Conservation (phyloP, 2,329 filamentous ascomycete genomes). For the Fusarium nematophilum region DNA sequence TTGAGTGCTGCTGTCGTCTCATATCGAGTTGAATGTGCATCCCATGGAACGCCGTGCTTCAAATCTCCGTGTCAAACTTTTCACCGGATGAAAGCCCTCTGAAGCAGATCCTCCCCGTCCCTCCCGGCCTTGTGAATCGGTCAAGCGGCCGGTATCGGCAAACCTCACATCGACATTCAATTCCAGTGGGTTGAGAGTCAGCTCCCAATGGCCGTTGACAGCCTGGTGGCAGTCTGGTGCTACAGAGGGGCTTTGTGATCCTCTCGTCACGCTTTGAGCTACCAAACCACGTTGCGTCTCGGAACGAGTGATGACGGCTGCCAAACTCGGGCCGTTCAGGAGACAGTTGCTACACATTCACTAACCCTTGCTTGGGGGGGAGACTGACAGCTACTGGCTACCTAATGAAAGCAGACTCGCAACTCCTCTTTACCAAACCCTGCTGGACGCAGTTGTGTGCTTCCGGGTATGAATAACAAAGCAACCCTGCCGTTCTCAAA, state of each 20-base stretch:
- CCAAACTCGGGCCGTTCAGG: slow-evolving; percentile 27
- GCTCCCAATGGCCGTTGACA: slow-evolving; percentile 11
- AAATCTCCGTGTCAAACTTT: neutral
- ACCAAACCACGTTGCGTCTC: slow-evolving; percentile 36
- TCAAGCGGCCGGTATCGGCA: slow-evolving; percentile 10
- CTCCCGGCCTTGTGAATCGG: slow-evolving; percentile 4
- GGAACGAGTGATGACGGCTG: slow-evolving; percentile 37
- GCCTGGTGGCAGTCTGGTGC: slow-evolving; percentile 25
- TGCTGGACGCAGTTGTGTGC: neutral
- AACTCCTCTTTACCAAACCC: slow-evolving; percentile 14
- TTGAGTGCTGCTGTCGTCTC: neutral
- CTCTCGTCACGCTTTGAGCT: slow-evolving; percentile 28
- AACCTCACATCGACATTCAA: neutral
- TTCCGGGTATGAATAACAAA: slow-evolving; percentile 12
- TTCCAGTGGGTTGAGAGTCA: neutral
- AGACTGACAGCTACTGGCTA: slow-evolving; percentile 1
- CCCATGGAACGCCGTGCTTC: neutral
- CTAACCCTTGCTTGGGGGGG: neutral
- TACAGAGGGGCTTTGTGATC: slow-evolving; percentile 29
- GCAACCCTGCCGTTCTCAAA: neutral
- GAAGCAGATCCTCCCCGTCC: neutral
- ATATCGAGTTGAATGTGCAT: neutral
- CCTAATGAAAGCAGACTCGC: slow-evolving; percentile 13
- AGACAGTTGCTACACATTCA: slow-evolving; percentile 30
- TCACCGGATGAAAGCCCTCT: neutral